Evolutionary conservation across 768 basidiomycete species (phyloP).

Genomic region (Clitopilus passeckerianus): DNA sequence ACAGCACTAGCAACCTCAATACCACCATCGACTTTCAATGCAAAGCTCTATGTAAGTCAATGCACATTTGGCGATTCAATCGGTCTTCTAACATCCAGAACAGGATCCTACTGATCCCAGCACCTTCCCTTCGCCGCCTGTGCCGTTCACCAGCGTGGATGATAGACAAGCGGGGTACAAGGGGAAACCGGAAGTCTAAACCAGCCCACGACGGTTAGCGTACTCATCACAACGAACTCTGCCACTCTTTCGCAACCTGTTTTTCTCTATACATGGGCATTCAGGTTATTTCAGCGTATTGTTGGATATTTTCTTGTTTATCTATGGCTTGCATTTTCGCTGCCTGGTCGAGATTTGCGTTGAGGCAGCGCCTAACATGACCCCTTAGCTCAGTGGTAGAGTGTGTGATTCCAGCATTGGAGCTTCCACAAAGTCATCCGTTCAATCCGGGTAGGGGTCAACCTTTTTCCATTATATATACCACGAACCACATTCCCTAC

Average conservation of each 20-base stretch:
- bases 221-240: too few species aligned
- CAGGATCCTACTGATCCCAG: not conserved
- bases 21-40: not conserved
- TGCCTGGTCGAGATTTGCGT: too few species aligned
- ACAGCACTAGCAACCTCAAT: not conserved
- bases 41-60: not conserved
- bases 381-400: constrained; percentile 37
- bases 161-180: not conserved
- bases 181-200: not conserved
- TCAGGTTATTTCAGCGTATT: too few species aligned
- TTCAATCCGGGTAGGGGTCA: constrained; percentile 41
- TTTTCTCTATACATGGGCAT: too few species aligned
- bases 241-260: too few species aligned
- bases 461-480: constrained; percentile 1
- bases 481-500: not conserved
- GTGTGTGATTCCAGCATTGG: constrained; percentile 29
- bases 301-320: too few species aligned
- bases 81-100: not conserved
- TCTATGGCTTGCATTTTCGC: too few species aligned
- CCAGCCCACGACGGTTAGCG: too few species aligned
- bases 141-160: not conserved
- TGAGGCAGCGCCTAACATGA: not conserved
- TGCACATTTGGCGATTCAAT: not conserved
- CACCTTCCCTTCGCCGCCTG: not conserved
- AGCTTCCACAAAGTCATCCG: constrained; percentile 42